Base-by-base conservation (phyloP, 768 basidiomycete species). In the Lactarius hatsudake region DNA sequence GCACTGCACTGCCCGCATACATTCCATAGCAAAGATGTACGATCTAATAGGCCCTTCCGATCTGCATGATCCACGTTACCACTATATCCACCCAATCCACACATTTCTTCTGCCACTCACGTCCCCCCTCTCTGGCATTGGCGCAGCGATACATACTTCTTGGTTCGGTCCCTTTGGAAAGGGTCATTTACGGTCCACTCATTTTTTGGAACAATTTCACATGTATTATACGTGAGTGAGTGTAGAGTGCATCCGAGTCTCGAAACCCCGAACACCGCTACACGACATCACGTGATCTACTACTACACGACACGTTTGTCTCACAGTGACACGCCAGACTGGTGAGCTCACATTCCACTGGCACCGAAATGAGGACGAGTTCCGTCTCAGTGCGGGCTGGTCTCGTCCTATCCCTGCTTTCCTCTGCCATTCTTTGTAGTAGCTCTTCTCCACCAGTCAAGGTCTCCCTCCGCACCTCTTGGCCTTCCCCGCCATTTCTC, bases 391-490 rank as follows among this genome's bases (percentile, higher is more conserved):
- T 23, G 42, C 54, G 38, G 48, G 45, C 59, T 43, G 23, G 45
- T 34, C 40, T 69, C 40, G 38, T 54, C 28, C 26, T 65, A 15
- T 58, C 36, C 26, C 43, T 61, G 60, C n/a, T 69, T 36, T n/a
- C 32, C 4, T 61, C 64, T 53, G 17, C 60, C 7, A 45, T 20
- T 36, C 30, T 7, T 34, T 66, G 57, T 36, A 32, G 48, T n/a
- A 23, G n/a, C 5, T 53, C 65, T 38, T 62, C 74, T 34, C 76
- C 78, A 28, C 75, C 76, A 0, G 78, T 80, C 2, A 76, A 76
- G 62, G 76, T 80, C 18, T 74, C 76, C 23, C 69, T 80, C 18
- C 74, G 76, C 13, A 74, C 77, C 17, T 79, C 78, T 56, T 80
- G 79, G 79, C 71, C 75, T 23, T 72, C 75, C 13, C 73, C 76